Evolutionary conservation across 2,329 filamentous ascomycete genomes (phyloP), one percentile per base, ranked within the genome.

Genomic region (Stenocarpella maydis): DNA sequence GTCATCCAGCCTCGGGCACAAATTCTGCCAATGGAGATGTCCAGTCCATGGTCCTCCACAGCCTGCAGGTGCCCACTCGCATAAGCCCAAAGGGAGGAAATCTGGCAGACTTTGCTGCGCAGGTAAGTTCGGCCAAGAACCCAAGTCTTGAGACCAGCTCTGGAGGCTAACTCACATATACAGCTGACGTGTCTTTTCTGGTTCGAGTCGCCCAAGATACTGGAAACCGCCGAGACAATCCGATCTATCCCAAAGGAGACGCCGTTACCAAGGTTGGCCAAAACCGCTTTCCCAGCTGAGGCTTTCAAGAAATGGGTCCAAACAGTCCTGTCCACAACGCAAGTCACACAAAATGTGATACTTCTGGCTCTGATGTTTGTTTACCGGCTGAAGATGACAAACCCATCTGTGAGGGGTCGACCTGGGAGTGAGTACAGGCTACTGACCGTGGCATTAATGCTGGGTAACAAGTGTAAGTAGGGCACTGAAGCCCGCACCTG

Each of bases 171-270:
- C 41, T 28, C 64, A 75, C 60, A 21, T 17, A 53, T 69, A 3
- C 76, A 97, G 93, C 93, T 98, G 80, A 97, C 95, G 15, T 98
- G 95, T 77, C 86, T 99, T 17, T 98, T 98, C 82, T 98, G 96
- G 95, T 98, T 98, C 78, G 95, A 98, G 80, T 92, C 92, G 19
- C 91, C 92, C 52, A 87, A 91, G n/a, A 91, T 92, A 26, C 83
- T 98, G 19, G 88, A 92, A 74, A 86, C 88, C 69, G 93, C 95
- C 45, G 91, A 95, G 77, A 88, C 90, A 12, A 82, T 88, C 69
- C 78, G 81, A 73, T 75, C 80, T 63, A 76, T 81, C 74, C 80
- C 84, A 47, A 73, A 83, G 43, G 77, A 78, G 12, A 74, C 77
- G 4, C 74, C 77, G 2, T 74, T 88, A 55, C 81, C 86, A 68